Evolutionary conservation across 192 early-diverging fungal species (phyloP).

Genomic region (Coemansia sp.): DNA sequence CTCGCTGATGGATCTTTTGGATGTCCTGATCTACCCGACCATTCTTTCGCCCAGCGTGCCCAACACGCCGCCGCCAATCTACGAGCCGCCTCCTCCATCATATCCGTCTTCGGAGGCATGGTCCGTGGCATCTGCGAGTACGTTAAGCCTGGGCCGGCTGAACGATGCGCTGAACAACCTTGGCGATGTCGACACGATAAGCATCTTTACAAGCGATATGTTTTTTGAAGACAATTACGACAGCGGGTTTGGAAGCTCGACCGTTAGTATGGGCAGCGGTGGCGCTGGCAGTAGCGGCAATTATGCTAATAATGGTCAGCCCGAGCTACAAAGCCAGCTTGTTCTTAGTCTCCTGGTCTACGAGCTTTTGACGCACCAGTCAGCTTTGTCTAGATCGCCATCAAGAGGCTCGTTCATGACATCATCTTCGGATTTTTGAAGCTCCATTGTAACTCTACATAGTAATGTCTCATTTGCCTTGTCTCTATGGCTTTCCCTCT

Average conservation of each 20-base stretch:
- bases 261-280: background rate
- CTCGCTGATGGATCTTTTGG: conserved; percentile 46
- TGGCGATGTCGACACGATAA: conserved; percentile 22
- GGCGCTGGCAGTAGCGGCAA: background rate
- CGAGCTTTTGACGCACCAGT: conserved; percentile 41
- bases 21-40: conserved; percentile 31
- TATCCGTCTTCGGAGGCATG: conserved; percentile 32
- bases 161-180: conserved; percentile 15
- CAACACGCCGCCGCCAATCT: conserved; percentile 47
- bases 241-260: conserved; percentile 12
- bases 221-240: conserved; percentile 16
- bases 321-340: conserved; percentile 35
- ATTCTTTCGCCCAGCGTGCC: conserved; percentile 41
- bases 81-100: conserved; percentile 50
- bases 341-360: conserved; percentile 42
- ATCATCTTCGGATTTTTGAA: conserved; percentile 8
- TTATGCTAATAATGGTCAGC: conserved; percentile 5
- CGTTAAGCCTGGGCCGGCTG: conserved; percentile 20
- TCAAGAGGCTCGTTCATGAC: conserved; percentile 31
- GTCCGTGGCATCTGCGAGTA: conserved; percentile 28
- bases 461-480: background rate
- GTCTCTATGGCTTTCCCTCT: conserved; percentile 1
- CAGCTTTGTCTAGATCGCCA: conserved; percentile 32
- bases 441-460: background rate
- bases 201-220: conserved; percentile 18